Conservation (phyloP, 2,329 filamentous ascomycete genomes). For the Corniculantispora saksenae region DNA sequence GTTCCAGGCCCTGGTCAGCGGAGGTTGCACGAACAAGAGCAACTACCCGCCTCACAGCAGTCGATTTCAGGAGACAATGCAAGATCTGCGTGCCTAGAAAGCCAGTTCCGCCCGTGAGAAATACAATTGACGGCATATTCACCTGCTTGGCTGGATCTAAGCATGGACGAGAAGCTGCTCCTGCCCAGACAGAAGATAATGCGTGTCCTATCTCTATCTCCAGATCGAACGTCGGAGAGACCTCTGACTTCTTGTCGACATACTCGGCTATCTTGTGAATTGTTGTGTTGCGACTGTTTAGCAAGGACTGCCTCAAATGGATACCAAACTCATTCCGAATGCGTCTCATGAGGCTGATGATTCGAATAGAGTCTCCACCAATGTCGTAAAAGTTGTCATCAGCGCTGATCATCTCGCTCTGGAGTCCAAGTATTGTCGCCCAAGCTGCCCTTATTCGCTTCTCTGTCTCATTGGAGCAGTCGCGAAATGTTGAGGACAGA, state of each 20-base stretch:
- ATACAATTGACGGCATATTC: neutral
- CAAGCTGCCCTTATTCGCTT: neutral
- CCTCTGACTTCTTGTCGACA: neutral
- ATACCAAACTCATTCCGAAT: constrained; percentile 21
- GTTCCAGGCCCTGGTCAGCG: constrained; percentile 15
- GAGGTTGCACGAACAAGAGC: constrained; percentile 20
- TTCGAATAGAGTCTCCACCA: constrained; percentile 18
- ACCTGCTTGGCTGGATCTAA: neutral
- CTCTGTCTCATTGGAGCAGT: neutral
- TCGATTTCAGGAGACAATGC: constrained; percentile 3
- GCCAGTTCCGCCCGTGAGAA: constrained; percentile 22
- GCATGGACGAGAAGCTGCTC: neutral
- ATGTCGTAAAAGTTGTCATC: constrained; percentile 6
- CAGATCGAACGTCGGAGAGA: neutral
- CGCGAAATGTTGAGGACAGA: neutral
- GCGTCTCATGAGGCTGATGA: neutral
- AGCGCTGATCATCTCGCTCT: neutral
- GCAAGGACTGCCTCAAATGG: constrained; percentile 19
- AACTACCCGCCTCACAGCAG: neutral
- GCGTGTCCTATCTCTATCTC: neutral
- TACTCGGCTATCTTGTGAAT: constrained; percentile 21
- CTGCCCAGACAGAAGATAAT: neutral
- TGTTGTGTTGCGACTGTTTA: constrained; percentile 26
- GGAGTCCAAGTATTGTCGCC: neutral
- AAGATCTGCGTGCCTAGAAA: constrained; percentile 23